Conservation (phyloP, 2,329 filamentous ascomycete genomes). For the Amauroascus niger region DNA sequence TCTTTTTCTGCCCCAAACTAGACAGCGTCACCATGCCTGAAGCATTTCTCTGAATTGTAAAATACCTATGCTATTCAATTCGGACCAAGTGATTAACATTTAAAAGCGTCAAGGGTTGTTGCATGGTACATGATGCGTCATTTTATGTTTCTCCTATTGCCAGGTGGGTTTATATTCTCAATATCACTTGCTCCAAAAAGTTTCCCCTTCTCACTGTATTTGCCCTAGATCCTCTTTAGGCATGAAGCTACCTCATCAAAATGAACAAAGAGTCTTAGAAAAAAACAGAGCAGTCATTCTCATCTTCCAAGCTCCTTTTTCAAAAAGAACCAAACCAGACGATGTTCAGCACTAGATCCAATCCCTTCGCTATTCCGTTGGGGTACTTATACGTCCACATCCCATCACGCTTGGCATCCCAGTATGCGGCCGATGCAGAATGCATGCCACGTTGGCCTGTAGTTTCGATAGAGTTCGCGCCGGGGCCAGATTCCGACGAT, state of each 20-base stretch:
- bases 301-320: neutral
- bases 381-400: conserved; percentile 47
- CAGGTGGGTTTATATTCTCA: neutral
- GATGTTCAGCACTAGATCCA: conserved; percentile 42
- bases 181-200: neutral
- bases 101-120: no score
- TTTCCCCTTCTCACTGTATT: neutral
- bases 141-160: no score
- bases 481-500: conserved; percentile 23
- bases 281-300: neutral
- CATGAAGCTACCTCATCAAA: neutral
- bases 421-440: conserved; percentile 42
- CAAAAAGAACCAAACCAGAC: conserved; percentile 38
- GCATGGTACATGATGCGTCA: no score
- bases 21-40: neutral
- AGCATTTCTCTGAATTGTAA: neutral
- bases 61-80: neutral
- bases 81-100: no score
- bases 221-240: neutral
- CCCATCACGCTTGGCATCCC: conserved; percentile 44
- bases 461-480: conserved; percentile 33
- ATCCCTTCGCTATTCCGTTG: conserved; percentile 37
- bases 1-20: neutral
- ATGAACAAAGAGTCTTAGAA: neutral
- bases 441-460: conserved; percentile 65